These are phyloP conservation scores for Fusarium tjaetaba DNA, from an alignment of 2,329 filamentous ascomycete genomes.

Conservation along the genomic window DNA sequence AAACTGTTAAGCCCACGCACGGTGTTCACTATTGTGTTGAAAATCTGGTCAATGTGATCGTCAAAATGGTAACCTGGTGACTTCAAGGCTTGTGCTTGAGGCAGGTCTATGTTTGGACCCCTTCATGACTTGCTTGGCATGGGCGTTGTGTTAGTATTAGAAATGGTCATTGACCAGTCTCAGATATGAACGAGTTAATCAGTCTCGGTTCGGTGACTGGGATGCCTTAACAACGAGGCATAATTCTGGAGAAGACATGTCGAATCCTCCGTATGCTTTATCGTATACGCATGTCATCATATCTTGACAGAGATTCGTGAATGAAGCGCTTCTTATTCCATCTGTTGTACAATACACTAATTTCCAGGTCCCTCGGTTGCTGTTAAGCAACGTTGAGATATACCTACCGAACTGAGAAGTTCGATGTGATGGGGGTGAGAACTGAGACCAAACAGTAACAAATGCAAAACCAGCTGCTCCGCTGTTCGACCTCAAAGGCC, in stretches of 20 bases:
- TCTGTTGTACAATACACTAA: constrained; percentile 38
- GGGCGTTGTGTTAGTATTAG: no score
- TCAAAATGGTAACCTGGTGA: background rate
- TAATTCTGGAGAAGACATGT: background rate
- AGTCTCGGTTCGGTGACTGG: background rate
- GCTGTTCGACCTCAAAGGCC: constrained; percentile 21
- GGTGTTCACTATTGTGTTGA: background rate
- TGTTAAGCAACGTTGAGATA: background rate
- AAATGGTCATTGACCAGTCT: background rate
- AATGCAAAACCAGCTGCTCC: constrained; percentile 42
- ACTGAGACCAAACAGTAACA: constrained; percentile 37
- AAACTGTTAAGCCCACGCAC: constrained; percentile 31
- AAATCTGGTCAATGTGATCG: background rate
- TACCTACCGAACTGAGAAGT: background rate
- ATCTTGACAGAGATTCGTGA: background rate
- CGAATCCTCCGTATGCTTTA: background rate
- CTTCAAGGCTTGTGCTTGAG: background rate
- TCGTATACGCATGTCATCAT: background rate
- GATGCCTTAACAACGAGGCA: background rate
- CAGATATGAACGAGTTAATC: background rate
- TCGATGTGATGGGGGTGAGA: constrained; percentile 13
- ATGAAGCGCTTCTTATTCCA: constrained; percentile 31
- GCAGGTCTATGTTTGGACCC: background rate
- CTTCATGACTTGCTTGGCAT: background rate
- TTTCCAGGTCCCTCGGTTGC: background rate